Evolutionary conservation across 1,139 yeast species (phyloP).

Genomic region (Yamadazyma pseudoaaseri): DNA sequence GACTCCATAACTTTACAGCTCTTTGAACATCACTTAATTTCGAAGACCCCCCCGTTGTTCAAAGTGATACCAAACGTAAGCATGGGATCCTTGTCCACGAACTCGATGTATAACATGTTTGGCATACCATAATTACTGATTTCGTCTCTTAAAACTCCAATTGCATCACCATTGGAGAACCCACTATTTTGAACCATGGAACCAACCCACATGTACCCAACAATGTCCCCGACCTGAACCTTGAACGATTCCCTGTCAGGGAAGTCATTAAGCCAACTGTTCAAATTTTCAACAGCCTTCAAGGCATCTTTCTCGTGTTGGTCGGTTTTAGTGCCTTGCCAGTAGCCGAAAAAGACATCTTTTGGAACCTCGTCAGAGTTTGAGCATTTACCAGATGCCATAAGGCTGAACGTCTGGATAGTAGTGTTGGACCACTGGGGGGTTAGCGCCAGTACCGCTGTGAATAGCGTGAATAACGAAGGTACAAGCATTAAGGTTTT

Average conservation of each 20-base stretch:
- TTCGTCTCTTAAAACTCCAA: slow-evolving; percentile 12
- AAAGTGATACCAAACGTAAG: slow-evolving; percentile 14
- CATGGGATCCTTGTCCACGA: slow-evolving; percentile 12
- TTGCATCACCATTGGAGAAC: slow-evolving; percentile 12
- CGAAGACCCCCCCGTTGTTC: slow-evolving; percentile 10
- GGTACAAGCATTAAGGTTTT: no score
- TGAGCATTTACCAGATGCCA: no score
- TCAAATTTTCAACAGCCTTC: slow-evolving; percentile 10
- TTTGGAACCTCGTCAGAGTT: not conserved
- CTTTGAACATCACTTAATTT: slow-evolving; percentile 11
- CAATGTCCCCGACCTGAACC: slow-evolving; percentile 7
- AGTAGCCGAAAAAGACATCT: slow-evolving; percentile 12
- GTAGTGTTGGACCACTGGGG: no score
- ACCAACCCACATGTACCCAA: slow-evolving; percentile 18
- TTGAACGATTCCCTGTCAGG: slow-evolving; percentile 12
- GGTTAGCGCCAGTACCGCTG: no score
- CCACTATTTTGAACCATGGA: slow-evolving; percentile 16
- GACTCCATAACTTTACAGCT: slow-evolving; percentile 17
- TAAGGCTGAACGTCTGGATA: no score
- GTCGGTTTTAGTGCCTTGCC: slow-evolving; percentile 13
- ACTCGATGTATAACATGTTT: slow-evolving; percentile 13
- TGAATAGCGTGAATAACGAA: no score
- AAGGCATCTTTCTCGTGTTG: slow-evolving; percentile 11
- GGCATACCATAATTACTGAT: slow-evolving; percentile 14
- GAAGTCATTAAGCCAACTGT: slow-evolving; percentile 10